Base-by-base conservation (phyloP, 2,329 filamentous ascomycete genomes). In the Colletotrichum orchidophilum region DNA sequence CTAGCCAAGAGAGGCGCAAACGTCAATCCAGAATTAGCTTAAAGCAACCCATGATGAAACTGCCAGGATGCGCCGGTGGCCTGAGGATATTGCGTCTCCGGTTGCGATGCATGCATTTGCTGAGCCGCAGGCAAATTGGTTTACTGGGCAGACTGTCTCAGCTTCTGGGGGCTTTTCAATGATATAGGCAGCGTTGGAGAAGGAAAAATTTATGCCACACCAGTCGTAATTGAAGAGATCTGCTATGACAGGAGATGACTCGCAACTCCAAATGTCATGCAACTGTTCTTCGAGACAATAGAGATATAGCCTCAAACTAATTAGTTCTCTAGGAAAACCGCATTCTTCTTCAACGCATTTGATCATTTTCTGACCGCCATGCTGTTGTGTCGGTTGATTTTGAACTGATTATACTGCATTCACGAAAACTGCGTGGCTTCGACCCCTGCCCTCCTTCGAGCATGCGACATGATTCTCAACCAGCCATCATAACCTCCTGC, bases 1-100 rank as follows among this genome's bases (percentile, higher is more conserved):
- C 85, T 91, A 66, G 88, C 84, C 68, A 80, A 82, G 64, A 84
- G 86, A 63, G 88, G 88, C 66, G 63, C 63, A 18, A 65, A 65
- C 33, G 63, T 65, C 11, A 9, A 35, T 49, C 87, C 87, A 35
- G 13, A 65, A 13, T 18, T 7, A 6, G 21, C 9, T 27, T 5
- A 1, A 18, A 18, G 31, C 21, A 15, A 57, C 3, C 24, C 12
- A 9, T 18, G 5, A 18, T 15, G 4, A 35, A 7, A 13, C 15
- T 24, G 0, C n/a, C n/a, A n/a, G n/a, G n/a, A n/a, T n/a, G n/a
- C n/a, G n/a, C n/a, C n/a, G 66, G 5, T 65, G 12, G 15, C 59
- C 59, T 9, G 66, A 70, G 27, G 66, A 70, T 24, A 35, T 70
- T 1, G 66, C 66, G 2, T 39, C 12, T 8, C 26, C 65, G 9